A percentile compares a stretch with the other conserved stretches of the same genome.
These are phyloP conservation scores for Talaromyces proteolyticus DNA, from an alignment of 495 filamentous ascomycete species.

Conservation along the genomic window DNA sequence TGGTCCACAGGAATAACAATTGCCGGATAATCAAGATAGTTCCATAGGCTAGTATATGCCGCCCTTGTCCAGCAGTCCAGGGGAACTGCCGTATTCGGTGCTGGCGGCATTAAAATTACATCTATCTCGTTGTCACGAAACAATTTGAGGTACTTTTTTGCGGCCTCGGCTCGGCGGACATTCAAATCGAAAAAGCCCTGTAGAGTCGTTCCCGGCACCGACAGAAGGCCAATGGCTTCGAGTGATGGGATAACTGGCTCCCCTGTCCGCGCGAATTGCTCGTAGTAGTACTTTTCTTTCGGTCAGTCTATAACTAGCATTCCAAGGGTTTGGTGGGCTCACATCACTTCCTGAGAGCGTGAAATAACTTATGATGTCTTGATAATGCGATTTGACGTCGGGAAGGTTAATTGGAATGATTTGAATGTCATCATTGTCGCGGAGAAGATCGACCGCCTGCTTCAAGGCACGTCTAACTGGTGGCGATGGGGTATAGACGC, in stretches of 20 bases:
- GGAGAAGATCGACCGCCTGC: slow-evolving; percentile 1
- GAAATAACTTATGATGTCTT: background rate
- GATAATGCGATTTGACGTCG: background rate
- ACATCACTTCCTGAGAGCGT: background rate
- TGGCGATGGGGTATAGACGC: background rate
- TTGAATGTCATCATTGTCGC: background rate
- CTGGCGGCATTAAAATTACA: slow-evolving; percentile 36
- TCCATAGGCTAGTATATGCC: slow-evolving; percentile 55
- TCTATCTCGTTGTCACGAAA: slow-evolving; percentile 23
- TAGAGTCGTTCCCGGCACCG: background rate
- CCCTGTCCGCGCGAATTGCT: background rate
- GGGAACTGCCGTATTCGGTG: slow-evolving; percentile 38
- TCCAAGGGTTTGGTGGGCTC: background rate
- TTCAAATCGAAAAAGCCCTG: background rate
- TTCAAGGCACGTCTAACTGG: background rate
- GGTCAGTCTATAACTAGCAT: background rate
- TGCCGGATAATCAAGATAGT: slow-evolving; percentile 57
- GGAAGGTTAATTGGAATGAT: background rate
- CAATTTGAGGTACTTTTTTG: background rate
- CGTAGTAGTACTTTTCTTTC: slow-evolving; percentile 1
- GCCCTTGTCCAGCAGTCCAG: slow-evolving; percentile 26
- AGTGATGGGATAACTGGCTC: background rate
- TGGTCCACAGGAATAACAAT: slow-evolving; percentile 43
- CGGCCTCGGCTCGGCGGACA: background rate
- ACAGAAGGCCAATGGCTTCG: background rate